Evolutionary conservation across 495 filamentous ascomycete genomes (phyloP).

Genomic region (Podospora pseudoanserina): DNA sequence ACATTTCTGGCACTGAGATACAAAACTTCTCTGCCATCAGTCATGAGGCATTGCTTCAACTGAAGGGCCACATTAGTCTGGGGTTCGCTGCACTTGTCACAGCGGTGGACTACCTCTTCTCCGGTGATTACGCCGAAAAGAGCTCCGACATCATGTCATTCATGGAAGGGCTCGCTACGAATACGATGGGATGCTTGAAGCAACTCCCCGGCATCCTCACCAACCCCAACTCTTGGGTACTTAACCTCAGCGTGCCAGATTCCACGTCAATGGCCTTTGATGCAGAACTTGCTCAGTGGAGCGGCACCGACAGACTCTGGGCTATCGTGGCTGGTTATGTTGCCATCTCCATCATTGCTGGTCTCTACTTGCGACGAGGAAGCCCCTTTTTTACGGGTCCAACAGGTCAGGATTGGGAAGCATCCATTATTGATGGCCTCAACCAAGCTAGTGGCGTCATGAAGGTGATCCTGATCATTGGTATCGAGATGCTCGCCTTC

Average conservation of each 20-base stretch:
- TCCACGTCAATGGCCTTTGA: conserved; percentile 42
- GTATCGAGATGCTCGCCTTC: conserved; percentile 98
- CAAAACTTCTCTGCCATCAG: conserved; percentile 48
- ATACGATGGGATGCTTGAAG: conserved; percentile 17
- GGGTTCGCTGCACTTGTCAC: conserved; percentile 25
- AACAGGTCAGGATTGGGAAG: conserved; percentile 69
- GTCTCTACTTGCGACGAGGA: conserved; percentile 70
- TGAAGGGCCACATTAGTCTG: conserved; percentile 36
- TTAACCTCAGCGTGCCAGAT: conserved; percentile 47
- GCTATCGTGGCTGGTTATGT: conserved; percentile 80
- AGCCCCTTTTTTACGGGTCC: conserved; percentile 61
- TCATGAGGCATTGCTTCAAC: conserved; percentile 40
- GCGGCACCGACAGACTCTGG: conserved; percentile 67
- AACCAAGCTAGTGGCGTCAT: conserved; percentile 93
- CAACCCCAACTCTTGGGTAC: conserved; percentile 45
- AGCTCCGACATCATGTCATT: conserved; percentile 14
- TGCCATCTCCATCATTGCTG: conserved; percentile 66
- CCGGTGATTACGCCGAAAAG: conserved; percentile 33
- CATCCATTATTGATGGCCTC: conserved; percentile 73
- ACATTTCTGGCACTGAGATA: conserved; percentile 41
- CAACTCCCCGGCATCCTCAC: conserved; percentile 17
- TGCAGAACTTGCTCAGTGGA: conserved; percentile 69
- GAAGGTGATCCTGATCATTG: conserved; percentile 98
- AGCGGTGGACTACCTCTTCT: conserved; percentile 30
- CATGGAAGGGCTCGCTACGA: conserved; percentile 5